Evolutionary conservation across 441 rosid genomes (phyloP), one percentile per base, ranked within the genome.

Genomic region (Croton laevigatus): DNA sequence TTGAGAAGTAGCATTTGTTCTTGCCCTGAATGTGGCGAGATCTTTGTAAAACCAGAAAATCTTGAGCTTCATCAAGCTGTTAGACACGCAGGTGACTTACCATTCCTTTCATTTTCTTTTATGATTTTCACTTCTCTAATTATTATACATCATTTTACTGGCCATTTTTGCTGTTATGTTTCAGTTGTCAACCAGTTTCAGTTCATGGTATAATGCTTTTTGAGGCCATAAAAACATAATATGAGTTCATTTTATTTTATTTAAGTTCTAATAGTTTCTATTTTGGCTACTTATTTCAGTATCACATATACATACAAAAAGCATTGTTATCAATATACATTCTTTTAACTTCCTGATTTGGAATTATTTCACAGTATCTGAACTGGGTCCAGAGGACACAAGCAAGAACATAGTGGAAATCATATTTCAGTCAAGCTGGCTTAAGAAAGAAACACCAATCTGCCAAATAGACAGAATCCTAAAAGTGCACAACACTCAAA

Each of bases 321-420:
- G 13, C 58, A 61, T 32, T 36, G 27, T 45, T 34, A 19, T 64
- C 64, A 62, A 32, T 38, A 27, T 45, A 69, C n/a, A 14, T 17
- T 48, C 27, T 3, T 34, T 64, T 22, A 68, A n/a, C 46, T 54
- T 23, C 27, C 42, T 16, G 32, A 7, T 9, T 27, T 66, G 51
- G 63, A 52, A 65, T 57, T 42, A 49, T 3, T 49, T 66, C 32
- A 54, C 83, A 90, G 91, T 90, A 16, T 90, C 96, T 36, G 93
- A 90, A 73, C 76, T 90, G 64, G 84, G 87, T 53, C 81, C 86
- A 7, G 88, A 85, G 64, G 96, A 88, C 69, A 88, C 93, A 61
- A 88, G 93, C 90, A 88, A 88, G 88, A 86, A 90, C 86, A 90
- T 90, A 74, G 91, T 86, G 69, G 93, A 90, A 74, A 90, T 90